Conservation (phyloP, 208 protist genomes). For the Vickermania ingenoplastis region DNA sequence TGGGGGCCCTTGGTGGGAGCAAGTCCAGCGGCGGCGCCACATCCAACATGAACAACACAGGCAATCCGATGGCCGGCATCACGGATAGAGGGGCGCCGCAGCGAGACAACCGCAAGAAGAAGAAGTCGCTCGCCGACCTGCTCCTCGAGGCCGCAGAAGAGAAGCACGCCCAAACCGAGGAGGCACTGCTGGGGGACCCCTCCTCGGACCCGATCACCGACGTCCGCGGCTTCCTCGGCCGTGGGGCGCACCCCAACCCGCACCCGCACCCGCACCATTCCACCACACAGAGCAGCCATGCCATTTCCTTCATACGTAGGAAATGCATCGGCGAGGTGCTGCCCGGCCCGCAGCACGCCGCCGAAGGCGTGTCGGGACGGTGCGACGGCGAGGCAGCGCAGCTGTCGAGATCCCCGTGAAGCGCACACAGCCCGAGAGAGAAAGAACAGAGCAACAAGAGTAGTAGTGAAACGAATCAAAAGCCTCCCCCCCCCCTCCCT, state of each 20-base stretch:
- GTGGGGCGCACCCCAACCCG: neutral
- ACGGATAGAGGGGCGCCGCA: neutral
- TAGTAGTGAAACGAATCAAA: too few species aligned
- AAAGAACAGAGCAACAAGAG: too few species aligned
- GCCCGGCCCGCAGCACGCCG: neutral
- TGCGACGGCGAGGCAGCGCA: neutral
- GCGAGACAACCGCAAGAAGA: neutral
- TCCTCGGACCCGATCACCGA: neutral
- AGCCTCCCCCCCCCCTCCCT: too few species aligned
- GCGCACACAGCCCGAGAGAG: too few species aligned
- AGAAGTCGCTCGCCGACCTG: neutral
- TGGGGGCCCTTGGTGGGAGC: too few species aligned
- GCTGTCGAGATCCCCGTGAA: too few species aligned
- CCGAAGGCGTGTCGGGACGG: neutral
- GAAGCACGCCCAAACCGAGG: neutral
- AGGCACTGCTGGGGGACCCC: neutral
- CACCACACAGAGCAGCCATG: neutral
- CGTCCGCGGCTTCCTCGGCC: neutral
- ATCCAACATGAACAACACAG: neutral
- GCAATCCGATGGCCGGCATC: neutral
- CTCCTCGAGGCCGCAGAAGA: neutral
- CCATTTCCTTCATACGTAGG: constrained; percentile 1
- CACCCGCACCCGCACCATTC: neutral
- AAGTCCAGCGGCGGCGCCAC: neutral
- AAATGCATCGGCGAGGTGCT: neutral